Evolutionary conservation across 148 eudicot genomes (phyloP).

Genomic region (Camellia japonica): DNA sequence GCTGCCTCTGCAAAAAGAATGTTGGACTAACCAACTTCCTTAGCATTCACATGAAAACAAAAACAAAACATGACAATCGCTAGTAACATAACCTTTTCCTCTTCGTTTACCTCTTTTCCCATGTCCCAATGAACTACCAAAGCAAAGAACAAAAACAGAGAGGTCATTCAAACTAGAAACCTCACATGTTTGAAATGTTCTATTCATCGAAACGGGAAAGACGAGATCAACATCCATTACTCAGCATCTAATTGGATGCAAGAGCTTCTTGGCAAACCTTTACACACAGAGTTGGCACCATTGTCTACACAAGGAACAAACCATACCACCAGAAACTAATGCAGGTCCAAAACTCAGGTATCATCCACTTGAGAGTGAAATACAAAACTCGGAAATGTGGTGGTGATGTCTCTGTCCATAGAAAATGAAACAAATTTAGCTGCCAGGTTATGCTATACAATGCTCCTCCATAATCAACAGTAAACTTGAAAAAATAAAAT

Average conservation of each 20-base stretch:
- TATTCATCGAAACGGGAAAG: background rate
- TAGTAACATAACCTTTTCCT: background rate
- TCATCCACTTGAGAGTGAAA: slow-evolving; percentile 52
- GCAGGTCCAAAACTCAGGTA: slow-evolving; percentile 20
- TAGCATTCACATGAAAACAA: background rate
- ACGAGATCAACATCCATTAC: background rate
- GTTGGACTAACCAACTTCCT: background rate
- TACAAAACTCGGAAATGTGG: slow-evolving; percentile 50
- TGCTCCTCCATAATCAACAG: background rate
- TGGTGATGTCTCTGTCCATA: slow-evolving; percentile 43
- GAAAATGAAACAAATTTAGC: slow-evolving; percentile 6
- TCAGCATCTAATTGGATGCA: background rate
- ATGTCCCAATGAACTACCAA: background rate
- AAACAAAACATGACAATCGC: background rate
- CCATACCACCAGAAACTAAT: background rate
- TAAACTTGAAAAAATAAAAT: background rate
- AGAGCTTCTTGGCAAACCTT: slow-evolving; percentile 1
- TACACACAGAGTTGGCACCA: background rate
- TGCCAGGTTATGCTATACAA: background rate
- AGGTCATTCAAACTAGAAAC: background rate
- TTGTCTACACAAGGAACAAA: background rate
- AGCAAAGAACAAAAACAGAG: background rate
- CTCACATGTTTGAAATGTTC: background rate
- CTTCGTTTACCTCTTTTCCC: background rate
- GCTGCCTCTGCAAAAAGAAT: background rate